Evolutionary conservation across 2,329 filamentous ascomycete genomes (phyloP).

Genomic region (Ilyonectria destructans): DNA sequence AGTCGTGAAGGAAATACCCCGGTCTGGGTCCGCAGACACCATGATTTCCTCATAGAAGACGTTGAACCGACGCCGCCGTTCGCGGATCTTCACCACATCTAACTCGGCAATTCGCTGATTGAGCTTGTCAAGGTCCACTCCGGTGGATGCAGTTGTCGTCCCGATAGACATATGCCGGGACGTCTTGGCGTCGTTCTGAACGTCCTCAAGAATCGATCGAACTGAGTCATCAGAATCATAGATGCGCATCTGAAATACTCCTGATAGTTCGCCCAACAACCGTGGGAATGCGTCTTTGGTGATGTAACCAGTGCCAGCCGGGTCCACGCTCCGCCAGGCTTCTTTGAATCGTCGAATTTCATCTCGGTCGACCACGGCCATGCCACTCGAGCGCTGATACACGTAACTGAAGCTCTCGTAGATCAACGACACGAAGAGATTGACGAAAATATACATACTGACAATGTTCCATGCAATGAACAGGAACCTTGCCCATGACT

Average conservation of each 20-base stretch:
- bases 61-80: conserved; percentile 85
- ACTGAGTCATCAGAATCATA: conserved; percentile 94
- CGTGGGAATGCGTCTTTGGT: conserved; percentile 91
- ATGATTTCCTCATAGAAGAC: conserved; percentile 98
- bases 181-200: conserved; percentile 72
- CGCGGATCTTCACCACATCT: conserved; percentile 82
- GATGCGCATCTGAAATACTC: conserved; percentile 97
- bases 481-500: conserved; percentile 87
- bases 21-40: conserved; percentile 90
- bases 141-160: conserved; percentile 67
- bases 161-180: conserved; percentile 70
- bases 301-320: conserved; percentile 92
- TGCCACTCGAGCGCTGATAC: conserved; percentile 95
- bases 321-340: conserved; percentile 96
- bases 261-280: conserved; percentile 91
- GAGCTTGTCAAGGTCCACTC: conserved; percentile 82
- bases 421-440: conserved; percentile 97
- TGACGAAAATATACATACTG: conserved; percentile 99
- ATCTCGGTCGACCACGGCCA: conserved; percentile 90
- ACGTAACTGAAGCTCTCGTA: conserved; percentile 99
- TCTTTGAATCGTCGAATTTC: conserved; percentile 98
- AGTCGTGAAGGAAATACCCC: conserved; percentile 91
- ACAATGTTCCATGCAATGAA: conserved; percentile 99
- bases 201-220: conserved; percentile 87
- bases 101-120: conserved; percentile 82